Percentiles rank a stretch among this genome's conserved stretches.
phyloP scores from a whole-genome alignment of 306 rosid species.

The Inga oerstediana region DNA sequence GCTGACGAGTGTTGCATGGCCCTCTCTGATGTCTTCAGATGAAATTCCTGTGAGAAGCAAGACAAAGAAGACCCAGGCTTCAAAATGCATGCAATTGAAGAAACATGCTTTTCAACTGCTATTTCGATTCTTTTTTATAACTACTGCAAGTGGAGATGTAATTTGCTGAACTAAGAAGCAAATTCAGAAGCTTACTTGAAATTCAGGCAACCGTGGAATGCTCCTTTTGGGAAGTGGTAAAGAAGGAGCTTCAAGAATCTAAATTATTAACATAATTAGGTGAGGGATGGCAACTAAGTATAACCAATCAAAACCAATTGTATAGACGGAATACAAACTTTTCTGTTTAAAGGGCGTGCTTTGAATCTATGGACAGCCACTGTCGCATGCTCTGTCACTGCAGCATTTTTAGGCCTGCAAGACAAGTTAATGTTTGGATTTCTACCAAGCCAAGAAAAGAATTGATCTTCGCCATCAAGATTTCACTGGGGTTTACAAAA shows the following conservation, averaged over 20 bases:
- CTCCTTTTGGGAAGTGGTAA: constrained; percentile 76
- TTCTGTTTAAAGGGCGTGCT: constrained; percentile 93
- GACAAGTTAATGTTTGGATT: constrained; percentile 25
- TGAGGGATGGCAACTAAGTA: constrained; percentile 24
- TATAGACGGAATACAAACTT: constrained; percentile 58
- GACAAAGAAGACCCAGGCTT: constrained; percentile 27
- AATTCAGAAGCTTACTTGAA: constrained; percentile 68
- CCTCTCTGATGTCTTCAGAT: constrained; percentile 82
- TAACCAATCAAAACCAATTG: constrained; percentile 23
- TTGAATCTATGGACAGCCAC: constrained; percentile 60
- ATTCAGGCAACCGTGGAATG: constrained; percentile 81
- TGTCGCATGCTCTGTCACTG: constrained; percentile 51
- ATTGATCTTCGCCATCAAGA: constrained; percentile 1
- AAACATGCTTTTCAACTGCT: constrained; percentile 13
- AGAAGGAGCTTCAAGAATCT: constrained; percentile 92
- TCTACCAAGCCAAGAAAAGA: constrained; percentile 22
- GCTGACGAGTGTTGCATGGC: constrained; percentile 72
- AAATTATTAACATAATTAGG: constrained; percentile 26
- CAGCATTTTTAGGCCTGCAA: constrained; percentile 63
- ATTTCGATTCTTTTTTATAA: constrained; percentile 1
- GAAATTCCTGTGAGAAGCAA: constrained; percentile 76
- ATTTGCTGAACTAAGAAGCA: background rate
- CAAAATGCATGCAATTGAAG: constrained; percentile 7
- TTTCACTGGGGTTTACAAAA: constrained; percentile 27
- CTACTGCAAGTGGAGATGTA: constrained; percentile 3